Base-by-base conservation (phyloP, 441 rosid species). In the Erodium chrysanthum region DNA sequence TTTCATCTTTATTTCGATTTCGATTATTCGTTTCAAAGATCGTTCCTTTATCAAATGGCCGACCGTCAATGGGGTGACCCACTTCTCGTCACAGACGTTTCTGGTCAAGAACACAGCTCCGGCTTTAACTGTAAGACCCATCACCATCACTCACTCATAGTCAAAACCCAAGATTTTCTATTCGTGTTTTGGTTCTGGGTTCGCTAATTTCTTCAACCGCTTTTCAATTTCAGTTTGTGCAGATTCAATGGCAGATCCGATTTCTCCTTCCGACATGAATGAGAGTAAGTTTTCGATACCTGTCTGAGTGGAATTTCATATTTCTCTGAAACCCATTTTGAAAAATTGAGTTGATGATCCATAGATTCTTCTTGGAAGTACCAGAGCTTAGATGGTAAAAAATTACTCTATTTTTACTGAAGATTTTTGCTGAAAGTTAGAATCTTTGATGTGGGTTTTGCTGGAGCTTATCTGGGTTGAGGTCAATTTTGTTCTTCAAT, bases 51-150 rank as follows among this genome's bases (percentile, higher is more conserved):
- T 25, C 74, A 8, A 88, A 71, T 84, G 92, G 84, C 79, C 54
- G 79, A 66, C 22, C 66, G 25, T 71, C 79, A 68, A 21, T 72
- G 87, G 80, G 71, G 60, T 62, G 83, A 78, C 80, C 84, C 85
- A 62, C 79, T 84, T 80, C 77, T 82, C 67, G 71, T 79, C 42
- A 72, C 79, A 18, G 84, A 83, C 75, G 82, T 73, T 73, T 78
- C 83, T 66, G 64, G 21, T 58, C 80, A 70, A 44, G 83, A 65
- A 22, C 74, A 71, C 8, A 56, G 17, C 33, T 68, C 66, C 69
- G 31, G 63, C 56, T 29, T 70, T 14, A 74, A 74, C 44, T 65
- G 84, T 84, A 76, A 81, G 74, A 33, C 62, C n/a, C 62, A 56
- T 56, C 62, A 21, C 27, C 42, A 37, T 37, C 42, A 37, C 42